Evolutionary conservation across 768 basidiomycete genomes (phyloP).

Genomic region (Hemileccinum impolitum): DNA sequence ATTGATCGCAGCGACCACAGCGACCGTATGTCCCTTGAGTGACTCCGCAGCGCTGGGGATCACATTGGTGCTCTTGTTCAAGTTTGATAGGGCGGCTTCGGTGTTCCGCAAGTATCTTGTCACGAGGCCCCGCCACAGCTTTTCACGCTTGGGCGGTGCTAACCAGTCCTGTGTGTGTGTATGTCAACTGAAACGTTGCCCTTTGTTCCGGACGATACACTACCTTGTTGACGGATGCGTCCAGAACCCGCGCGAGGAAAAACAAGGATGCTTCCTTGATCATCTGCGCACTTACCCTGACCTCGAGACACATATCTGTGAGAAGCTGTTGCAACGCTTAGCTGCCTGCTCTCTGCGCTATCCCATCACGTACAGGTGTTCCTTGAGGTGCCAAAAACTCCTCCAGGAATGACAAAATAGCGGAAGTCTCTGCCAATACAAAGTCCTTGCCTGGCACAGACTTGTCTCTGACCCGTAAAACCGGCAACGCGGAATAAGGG

Average conservation of each 20-base stretch:
- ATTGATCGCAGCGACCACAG: constrained; percentile 17
- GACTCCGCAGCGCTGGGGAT: constrained; percentile 10
- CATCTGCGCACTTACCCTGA: constrained; percentile 16
- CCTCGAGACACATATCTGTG: constrained; percentile 17
- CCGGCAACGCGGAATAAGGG: constrained; percentile 24
- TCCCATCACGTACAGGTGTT: constrained; percentile 10
- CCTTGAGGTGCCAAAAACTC: constrained; percentile 16
- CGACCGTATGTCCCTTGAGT: constrained; percentile 16
- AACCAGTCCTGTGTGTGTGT: constrained; percentile 18
- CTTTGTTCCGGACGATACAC: not conserved
- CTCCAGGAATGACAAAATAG: constrained; percentile 23
- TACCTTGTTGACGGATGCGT: constrained; percentile 10
- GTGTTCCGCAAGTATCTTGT: constrained; percentile 22
- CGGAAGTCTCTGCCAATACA: constrained; percentile 24
- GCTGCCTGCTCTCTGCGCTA: not conserved
- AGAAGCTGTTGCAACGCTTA: constrained; percentile 12
- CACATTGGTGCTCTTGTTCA: constrained; percentile 11
- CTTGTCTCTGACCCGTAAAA: constrained; percentile 20
- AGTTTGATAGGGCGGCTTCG: constrained; percentile 12
- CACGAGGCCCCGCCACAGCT: constrained; percentile 17
- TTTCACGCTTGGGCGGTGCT: constrained; percentile 18
- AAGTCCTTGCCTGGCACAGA: constrained; percentile 9
- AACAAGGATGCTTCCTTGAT: constrained; percentile 24
- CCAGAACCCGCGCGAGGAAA: constrained; percentile 12
- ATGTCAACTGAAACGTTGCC: not conserved